Evolutionary conservation across 768 basidiomycete species (phyloP), one percentile per base, ranked within the genome.

Genomic region (Tremella yokohamensis): DNA sequence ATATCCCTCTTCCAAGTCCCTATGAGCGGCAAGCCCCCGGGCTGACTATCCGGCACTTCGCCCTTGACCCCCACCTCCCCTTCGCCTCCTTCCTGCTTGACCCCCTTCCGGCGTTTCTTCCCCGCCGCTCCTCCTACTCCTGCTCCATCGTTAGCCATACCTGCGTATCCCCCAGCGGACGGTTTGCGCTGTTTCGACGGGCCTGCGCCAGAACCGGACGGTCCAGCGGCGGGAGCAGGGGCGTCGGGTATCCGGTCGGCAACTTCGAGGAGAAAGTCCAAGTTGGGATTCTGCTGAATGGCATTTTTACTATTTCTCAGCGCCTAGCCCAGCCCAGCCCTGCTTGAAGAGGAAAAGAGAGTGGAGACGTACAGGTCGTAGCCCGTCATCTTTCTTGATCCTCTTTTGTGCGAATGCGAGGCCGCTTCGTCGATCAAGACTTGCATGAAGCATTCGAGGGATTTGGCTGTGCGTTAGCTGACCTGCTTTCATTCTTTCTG

Each of bases 181-280:
- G 29, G 29, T 11, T 34, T 34, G 29, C 29, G 29, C 29, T 11
- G 6, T 11, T 34, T 34, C 29, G 29, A n/a, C n/a, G n/a, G n/a
- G n/a, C n/a, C 29, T 4, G 6, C 29, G 29, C 29, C 29, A 11
- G 29, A 34, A 11, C 29, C 29, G 29, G 29, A 34, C 6, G 29
- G 29, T 11, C 29, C 29, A 4, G 29, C 29, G 29, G 29, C 29
- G 29, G 29, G 29, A 4, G 29, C 29, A 34, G 29, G 29, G 6
- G 92, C 92, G 76, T 97, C 92, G 0, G 89, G 87, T 6, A 94
- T 84, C 37, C 81, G 79, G 69, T 87, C 85, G 20, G 94, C 91
- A 52, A 96, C 84, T 72, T 97, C 92, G 72, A 89, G 88, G 29
- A 97, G 82, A 77, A 97, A 98, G 76, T 97, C 94, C 50, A 97